Percentiles rank a stretch among this genome's conserved stretches.
Evolutionary conservation across 495 filamentous ascomycete species (phyloP).

Genomic region (Chaetomium tenue): DNA sequence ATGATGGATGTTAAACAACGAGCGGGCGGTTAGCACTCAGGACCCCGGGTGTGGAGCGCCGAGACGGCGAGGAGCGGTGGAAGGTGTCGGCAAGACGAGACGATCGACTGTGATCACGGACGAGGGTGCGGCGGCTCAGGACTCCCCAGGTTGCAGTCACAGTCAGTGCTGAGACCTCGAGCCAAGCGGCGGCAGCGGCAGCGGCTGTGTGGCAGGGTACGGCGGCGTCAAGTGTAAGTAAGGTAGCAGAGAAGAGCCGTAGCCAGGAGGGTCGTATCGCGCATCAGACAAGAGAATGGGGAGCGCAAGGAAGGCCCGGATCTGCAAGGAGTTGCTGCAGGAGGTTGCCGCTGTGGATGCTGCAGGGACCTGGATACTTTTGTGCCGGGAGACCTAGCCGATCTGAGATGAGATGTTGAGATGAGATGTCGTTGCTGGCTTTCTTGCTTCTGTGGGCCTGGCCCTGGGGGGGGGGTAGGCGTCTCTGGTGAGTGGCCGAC

Average conservation of each 20-base stretch:
- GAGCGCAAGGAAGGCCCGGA: conserved; percentile 5
- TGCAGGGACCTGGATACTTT: conserved; percentile 13
- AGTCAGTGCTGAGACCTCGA: conserved; percentile 20
- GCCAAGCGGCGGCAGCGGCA: conserved; percentile 23
- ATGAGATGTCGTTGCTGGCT: conserved; percentile 13
- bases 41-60: conserved; percentile 36
- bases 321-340: conserved; percentile 22
- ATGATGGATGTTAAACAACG: conserved; percentile 39
- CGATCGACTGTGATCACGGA: conserved; percentile 28
- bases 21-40: conserved; percentile 47
- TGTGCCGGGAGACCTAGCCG: conserved; percentile 14
- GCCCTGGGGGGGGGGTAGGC: neutral
- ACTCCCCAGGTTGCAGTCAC: conserved; percentile 19
- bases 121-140: conserved; percentile 27
- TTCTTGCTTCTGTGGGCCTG: conserved; percentile 3
- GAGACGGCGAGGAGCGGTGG: conserved; percentile 21
- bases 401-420: conserved; percentile 20
- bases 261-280: conserved; percentile 15
- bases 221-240: conserved; percentile 18
- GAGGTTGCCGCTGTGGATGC: conserved; percentile 22
- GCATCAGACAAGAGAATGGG: conserved; percentile 12
- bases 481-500: neutral
- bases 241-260: conserved; percentile 1
- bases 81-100: conserved; percentile 26
- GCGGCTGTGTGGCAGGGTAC: conserved; percentile 18